phyloP scores from a whole-genome alignment of 495 filamentous ascomycete species.

The Hypoxylon lienhwacheense region DNA sequence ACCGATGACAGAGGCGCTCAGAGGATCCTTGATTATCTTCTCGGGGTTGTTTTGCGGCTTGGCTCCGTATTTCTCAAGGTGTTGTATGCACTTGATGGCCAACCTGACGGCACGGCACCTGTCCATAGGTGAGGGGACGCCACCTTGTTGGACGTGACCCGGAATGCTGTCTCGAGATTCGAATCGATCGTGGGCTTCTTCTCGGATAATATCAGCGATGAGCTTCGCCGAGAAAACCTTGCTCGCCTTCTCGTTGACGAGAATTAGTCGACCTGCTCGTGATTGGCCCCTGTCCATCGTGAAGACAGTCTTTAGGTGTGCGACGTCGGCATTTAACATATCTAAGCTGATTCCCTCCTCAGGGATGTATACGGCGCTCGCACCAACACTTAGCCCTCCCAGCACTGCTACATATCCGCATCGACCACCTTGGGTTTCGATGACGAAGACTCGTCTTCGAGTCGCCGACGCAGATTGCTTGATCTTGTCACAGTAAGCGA shows the following conservation, averaged over 20 bases:
- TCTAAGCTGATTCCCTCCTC: conserved; percentile 94
- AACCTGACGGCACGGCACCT: conserved; percentile 88
- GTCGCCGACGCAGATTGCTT: conserved; percentile 94
- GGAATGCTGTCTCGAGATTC: conserved; percentile 93
- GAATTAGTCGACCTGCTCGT: conserved; percentile 88
- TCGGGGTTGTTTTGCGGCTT: conserved; percentile 55
- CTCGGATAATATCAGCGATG: conserved; percentile 91
- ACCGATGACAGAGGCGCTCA: conserved; percentile 81
- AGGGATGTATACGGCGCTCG: conserved; percentile 94
- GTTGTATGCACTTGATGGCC: conserved; percentile 87
- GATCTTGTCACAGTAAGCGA: conserved; percentile 95
- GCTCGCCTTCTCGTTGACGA: conserved; percentile 91
- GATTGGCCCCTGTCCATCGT: conserved; percentile 83
- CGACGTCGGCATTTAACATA: conserved; percentile 90
- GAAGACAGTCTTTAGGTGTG: conserved; percentile 85
- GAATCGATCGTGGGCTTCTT: conserved; percentile 89
- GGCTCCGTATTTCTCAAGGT: conserved; percentile 75
- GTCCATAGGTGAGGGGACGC: conserved; percentile 93
- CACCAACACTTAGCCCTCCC: conserved; percentile 84
- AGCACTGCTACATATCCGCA: conserved; percentile 94
- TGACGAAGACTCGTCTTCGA: conserved; percentile 90
- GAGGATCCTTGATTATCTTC: conserved; percentile 67
- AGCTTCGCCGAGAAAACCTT: conserved; percentile 88
- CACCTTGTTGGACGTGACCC: conserved; percentile 96
- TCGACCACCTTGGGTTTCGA: conserved; percentile 94